phyloP scores from a whole-genome alignment of 2,329 filamentous ascomycete species.

The Phialophora verrucosa region DNA sequence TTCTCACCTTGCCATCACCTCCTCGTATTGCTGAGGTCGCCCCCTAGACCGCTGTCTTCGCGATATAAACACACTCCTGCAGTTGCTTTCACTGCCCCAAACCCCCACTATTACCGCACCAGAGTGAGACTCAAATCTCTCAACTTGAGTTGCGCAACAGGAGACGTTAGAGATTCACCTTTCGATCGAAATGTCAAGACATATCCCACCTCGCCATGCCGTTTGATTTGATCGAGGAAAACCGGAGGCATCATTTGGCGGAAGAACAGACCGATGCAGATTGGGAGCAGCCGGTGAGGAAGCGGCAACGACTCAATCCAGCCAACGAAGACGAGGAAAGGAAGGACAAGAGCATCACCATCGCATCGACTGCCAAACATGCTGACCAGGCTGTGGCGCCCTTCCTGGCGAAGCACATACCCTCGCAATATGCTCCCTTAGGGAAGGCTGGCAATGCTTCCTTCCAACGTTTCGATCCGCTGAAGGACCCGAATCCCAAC shows the following conservation, averaged over 20 bases:
- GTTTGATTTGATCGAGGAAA: constrained; percentile 25
- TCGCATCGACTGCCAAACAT: constrained; percentile 61
- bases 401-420: constrained; percentile 90
- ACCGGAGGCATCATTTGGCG: constrained; percentile 15
- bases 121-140: neutral
- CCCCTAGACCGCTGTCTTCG: neutral
- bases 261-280: constrained; percentile 12
- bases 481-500: constrained; percentile 61
- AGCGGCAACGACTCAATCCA: constrained; percentile 31
- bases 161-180: neutral
- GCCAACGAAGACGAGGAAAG: constrained; percentile 21
- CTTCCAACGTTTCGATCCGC: constrained; percentile 15
- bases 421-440: constrained; percentile 81
- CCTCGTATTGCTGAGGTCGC: neutral
- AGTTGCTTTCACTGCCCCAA: neutral
- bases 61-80: neutral
- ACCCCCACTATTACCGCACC: constrained; percentile 1
- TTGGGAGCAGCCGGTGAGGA: constrained; percentile 34
- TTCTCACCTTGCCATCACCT: constrained; percentile 5
- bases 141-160: neutral
- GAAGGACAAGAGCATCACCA: constrained; percentile 47
- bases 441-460: constrained; percentile 48
- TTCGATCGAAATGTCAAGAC: constrained; percentile 11
- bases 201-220: constrained; percentile 25
- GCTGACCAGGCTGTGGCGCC: constrained; percentile 81